A percentile compares a stretch with the other conserved stretches of the same genome.
These are phyloP conservation scores for Psilocybe mexicana DNA, from an alignment of 1,284 basidiomycete species.

Conservation along the genomic window DNA sequence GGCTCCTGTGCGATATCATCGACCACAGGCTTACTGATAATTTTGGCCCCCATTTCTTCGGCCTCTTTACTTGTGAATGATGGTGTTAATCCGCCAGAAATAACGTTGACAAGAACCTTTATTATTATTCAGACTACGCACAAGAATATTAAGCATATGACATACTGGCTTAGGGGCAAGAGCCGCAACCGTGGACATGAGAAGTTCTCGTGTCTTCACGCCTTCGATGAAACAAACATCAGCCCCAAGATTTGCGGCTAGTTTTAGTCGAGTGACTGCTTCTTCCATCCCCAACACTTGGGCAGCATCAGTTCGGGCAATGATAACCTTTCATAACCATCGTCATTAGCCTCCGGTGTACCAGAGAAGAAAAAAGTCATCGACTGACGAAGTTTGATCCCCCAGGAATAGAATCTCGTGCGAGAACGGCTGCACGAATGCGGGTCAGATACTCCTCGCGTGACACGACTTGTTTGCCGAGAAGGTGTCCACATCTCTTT, in stretches of 20 bases:
- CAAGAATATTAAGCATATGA: neutral
- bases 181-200: constrained; percentile 60
- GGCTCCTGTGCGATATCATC: constrained; percentile 21
- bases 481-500: constrained; percentile 80
- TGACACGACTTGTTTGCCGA: constrained; percentile 70
- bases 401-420: constrained; percentile 69
- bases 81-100: constrained; percentile 75
- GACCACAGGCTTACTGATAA: constrained; percentile 57
- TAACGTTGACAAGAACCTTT: constrained; percentile 72
- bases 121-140: no score
- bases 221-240: constrained; percentile 86
- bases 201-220: constrained; percentile 66
- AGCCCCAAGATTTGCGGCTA: constrained; percentile 73
- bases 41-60: constrained; percentile 69
- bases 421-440: constrained; percentile 76
- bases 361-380: neutral
- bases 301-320: constrained; percentile 80
- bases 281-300: constrained; percentile 80
- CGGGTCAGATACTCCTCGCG: constrained; percentile 75
- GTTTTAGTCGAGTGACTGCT: constrained; percentile 64
- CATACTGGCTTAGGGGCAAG: constrained; percentile 25
- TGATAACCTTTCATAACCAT: constrained; percentile 54
- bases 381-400: constrained; percentile 53
- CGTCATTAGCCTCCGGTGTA: neutral
- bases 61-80: constrained; percentile 70